These are phyloP conservation scores for Agaricus sinodeliciosus DNA, from an alignment of 768 basidiomycete species.

Conservation along the genomic window DNA sequence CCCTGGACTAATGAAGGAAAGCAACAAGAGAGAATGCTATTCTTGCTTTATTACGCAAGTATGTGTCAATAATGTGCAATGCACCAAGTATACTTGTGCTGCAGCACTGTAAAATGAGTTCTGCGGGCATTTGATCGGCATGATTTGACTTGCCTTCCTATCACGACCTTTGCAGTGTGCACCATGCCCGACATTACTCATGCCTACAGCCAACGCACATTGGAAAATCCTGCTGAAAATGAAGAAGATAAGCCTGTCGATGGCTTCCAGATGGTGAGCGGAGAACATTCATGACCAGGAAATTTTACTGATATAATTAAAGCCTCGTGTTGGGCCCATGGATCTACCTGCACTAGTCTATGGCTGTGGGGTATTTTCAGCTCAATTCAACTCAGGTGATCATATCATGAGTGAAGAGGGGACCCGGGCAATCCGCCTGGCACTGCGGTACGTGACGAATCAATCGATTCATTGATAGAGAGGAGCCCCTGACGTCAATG, in stretches of 20 bases:
- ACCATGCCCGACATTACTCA: background rate
- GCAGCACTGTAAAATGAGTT: too few species aligned
- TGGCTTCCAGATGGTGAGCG: slow-evolving; percentile 32
- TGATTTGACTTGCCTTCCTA: too few species aligned
- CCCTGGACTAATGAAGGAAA: too few species aligned
- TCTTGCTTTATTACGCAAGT: too few species aligned
- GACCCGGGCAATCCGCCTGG: slow-evolving; percentile 63
- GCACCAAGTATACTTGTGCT: too few species aligned
- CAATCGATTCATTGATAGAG: background rate
- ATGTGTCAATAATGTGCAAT: too few species aligned
- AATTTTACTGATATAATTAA: background rate
- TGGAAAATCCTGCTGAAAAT: slow-evolving; percentile 19
- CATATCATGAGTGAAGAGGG: slow-evolving; percentile 51
- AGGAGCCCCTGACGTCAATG: slow-evolving; percentile 5
- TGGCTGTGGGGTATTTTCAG: slow-evolving; percentile 67
- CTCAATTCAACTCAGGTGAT: slow-evolving; percentile 57
- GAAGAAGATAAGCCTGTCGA: slow-evolving; percentile 29
- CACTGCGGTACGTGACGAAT: slow-evolving; percentile 50
- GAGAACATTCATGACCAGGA: background rate
- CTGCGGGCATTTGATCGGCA: too few species aligned
- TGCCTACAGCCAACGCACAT: background rate
- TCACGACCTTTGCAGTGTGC: too few species aligned
- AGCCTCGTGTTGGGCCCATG: slow-evolving; percentile 29
- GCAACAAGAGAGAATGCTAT: too few species aligned
- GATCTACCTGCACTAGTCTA: slow-evolving; percentile 49